These are phyloP conservation scores for Aureobasidium sp. DNA, from an alignment of 2,329 filamentous ascomycete species.

Conservation along the genomic window DNA sequence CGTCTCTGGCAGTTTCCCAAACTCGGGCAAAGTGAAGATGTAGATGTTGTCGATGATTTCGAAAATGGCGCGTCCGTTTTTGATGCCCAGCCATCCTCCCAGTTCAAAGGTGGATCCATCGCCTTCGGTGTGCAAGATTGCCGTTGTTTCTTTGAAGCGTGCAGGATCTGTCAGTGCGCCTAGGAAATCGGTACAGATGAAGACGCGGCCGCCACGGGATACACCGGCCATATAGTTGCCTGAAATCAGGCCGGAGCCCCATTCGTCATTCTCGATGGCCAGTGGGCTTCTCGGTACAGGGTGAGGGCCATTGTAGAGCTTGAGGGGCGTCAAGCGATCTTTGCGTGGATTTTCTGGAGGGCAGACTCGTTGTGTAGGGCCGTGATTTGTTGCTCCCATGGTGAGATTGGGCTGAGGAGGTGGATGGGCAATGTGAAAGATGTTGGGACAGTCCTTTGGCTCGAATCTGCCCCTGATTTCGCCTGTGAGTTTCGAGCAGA, in stretches of 20 bases:
- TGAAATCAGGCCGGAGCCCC: slow-evolving; percentile 41
- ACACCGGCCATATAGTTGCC: slow-evolving; percentile 39
- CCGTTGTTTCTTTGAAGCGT: slow-evolving; percentile 25
- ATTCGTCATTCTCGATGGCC: slow-evolving; percentile 35
- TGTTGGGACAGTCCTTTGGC: slow-evolving; percentile 29
- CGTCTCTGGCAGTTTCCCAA: slow-evolving; percentile 21
- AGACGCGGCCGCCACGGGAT: slow-evolving; percentile 37
- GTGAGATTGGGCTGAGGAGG: slow-evolving; percentile 16
- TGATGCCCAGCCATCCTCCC: slow-evolving; percentile 41
- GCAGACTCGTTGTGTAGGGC: slow-evolving; percentile 18
- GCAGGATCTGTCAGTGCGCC: slow-evolving; percentile 29
- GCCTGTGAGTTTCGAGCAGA: slow-evolving; percentile 36
- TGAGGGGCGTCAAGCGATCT: slow-evolving; percentile 20
- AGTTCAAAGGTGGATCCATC: slow-evolving; percentile 38
- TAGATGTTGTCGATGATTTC: slow-evolving; percentile 40
- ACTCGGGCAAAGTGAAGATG: slow-evolving; percentile 35
- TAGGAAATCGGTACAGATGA: slow-evolving; percentile 41
- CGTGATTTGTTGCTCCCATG: slow-evolving; percentile 21
- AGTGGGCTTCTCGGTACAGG: slow-evolving; percentile 15
- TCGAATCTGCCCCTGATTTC: slow-evolving; percentile 34
- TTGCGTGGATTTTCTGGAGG: slow-evolving; percentile 20
- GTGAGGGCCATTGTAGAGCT: slow-evolving; percentile 20
- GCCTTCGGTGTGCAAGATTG: slow-evolving; percentile 38
- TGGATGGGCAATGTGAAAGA: slow-evolving; percentile 32
- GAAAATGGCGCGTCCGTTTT: slow-evolving; percentile 37